Base-by-base conservation (phyloP, 192 early-diverging fungal species). In the Coemansia sp. region DNA sequence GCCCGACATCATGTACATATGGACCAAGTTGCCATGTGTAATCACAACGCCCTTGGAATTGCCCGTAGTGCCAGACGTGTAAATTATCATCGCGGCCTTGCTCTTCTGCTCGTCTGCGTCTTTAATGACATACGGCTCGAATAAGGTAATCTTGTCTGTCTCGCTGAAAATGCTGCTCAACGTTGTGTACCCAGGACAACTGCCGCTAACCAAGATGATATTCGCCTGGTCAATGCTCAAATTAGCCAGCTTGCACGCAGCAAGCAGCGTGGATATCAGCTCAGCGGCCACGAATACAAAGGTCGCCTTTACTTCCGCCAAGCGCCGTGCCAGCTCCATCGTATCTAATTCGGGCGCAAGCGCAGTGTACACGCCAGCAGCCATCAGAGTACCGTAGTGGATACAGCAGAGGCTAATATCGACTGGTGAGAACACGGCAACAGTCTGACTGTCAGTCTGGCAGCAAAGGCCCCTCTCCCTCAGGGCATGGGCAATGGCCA, bases 21-120 rank as follows among this genome's bases (percentile, higher is more conserved):
- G 43, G 1, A 81, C 52, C 16, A 85, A 47, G 47, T 81, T 85
- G 46, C 73, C 68, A 41, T 81, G 83, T 0, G 75, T 73, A 31
- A 85, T 69, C 69, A 75, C 64, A 15, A 75, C 64, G 12, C 79
- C 83, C 66, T 78, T 80, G 15, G 79, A 41, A 3, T 18, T 24
- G 2, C 83, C 83, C 2, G 83, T 72, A 0, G 79, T 81, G 15
- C 83, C 83, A 4, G 83, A 81, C 13, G 83, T 70, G 49, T 76
- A 81, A 0, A 71, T 40, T 3, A 84, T 65, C 31, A 80, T 63
- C 1, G 82, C 78, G 2, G 73, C 68, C 27, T 33, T 68, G 44
- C 27, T 29, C 6, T 41, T 69, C 16, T 64, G 31, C 22, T 70
- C 55, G 5, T 60, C 64, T 3, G 9, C 29, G 3, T 61, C 31